phyloP scores from a whole-genome alignment of 2,329 filamentous ascomycete genomes.

The Metarhizium robertsii region DNA sequence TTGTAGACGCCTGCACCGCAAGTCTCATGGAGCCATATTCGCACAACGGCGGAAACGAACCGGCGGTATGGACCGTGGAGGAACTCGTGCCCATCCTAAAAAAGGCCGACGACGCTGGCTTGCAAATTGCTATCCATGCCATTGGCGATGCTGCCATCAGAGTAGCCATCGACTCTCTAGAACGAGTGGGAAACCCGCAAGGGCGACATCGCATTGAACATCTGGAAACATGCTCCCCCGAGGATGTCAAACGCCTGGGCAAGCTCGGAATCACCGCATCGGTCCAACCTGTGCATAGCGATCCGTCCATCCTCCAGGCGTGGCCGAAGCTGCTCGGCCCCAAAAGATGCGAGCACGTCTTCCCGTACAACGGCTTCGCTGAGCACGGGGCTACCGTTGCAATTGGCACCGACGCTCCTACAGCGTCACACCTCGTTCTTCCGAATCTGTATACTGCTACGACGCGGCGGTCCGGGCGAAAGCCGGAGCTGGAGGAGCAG shows the following conservation, averaged over 20 bases:
- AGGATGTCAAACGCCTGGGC: conserved; percentile 47
- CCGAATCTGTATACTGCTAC: conserved; percentile 47
- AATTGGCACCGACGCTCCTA: conserved; percentile 47
- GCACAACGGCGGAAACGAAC: conserved; percentile 24
- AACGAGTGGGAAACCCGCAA: conserved; percentile 26
- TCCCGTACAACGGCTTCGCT: conserved; percentile 52
- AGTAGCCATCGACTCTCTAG: conserved; percentile 45
- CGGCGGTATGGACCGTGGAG: conserved; percentile 43
- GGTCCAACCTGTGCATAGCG: conserved; percentile 38
- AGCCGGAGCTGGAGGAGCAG: conserved; percentile 29
- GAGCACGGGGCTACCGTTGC: conserved; percentile 43
- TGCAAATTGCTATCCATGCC: conserved; percentile 54
- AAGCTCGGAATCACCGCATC: conserved; percentile 47
- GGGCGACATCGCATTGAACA: conserved; percentile 54
- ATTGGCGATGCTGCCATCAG: conserved; percentile 51
- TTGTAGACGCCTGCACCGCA: too few relatives aligned
- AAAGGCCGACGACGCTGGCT: conserved; percentile 37
- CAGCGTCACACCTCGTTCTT: conserved; percentile 42
- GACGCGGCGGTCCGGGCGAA: conserved; percentile 41
- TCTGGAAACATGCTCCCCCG: conserved; percentile 45
- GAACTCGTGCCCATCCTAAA: conserved; percentile 39
- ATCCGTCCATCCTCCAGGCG: conserved; percentile 49
- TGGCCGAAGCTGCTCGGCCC: conserved; percentile 48
- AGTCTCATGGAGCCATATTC: too few relatives aligned
- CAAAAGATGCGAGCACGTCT: conserved; percentile 44